Conservation (phyloP, 495 filamentous ascomycete genomes). For the Schizothecium vesticola region DNA sequence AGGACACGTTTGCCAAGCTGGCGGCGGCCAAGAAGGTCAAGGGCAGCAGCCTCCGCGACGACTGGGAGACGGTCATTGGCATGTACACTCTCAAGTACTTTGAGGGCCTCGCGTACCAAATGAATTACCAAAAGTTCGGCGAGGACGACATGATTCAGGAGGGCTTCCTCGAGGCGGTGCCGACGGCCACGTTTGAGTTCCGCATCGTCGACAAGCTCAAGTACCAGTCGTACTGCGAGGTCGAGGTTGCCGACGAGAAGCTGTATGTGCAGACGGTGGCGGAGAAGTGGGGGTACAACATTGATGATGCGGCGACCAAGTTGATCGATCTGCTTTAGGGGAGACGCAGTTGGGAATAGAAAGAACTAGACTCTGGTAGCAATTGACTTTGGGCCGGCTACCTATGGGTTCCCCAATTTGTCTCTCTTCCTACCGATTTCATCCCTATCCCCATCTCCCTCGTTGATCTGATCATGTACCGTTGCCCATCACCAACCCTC, state of each 20-base stretch:
- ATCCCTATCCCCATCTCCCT: background rate
- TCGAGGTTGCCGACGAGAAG: slow-evolving; percentile 37
- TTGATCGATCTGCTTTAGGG: slow-evolving; percentile 25
- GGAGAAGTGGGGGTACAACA: slow-evolving; percentile 21
- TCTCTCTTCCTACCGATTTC: background rate
- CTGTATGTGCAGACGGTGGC: slow-evolving; percentile 35
- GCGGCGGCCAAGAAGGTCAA: slow-evolving; percentile 19
- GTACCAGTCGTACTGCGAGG: slow-evolving; percentile 37
- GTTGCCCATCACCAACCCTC: background rate
- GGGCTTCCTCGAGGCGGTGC: slow-evolving; percentile 40
- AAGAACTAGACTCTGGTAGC: background rate
- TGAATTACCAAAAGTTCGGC: slow-evolving; percentile 39
- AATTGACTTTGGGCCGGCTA: background rate
- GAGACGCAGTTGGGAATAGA: background rate
- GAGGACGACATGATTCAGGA: slow-evolving; percentile 45
- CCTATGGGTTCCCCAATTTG: background rate
- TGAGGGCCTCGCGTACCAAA: slow-evolving; percentile 33
- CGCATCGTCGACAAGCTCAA: slow-evolving; percentile 44
- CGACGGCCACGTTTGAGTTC: slow-evolving; percentile 35
- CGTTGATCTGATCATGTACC: background rate
- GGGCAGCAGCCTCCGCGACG: slow-evolving; percentile 26
- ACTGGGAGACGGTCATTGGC: slow-evolving; percentile 41
- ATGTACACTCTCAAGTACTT: slow-evolving; percentile 35
- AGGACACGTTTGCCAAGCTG: slow-evolving; percentile 45
- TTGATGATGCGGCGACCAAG: slow-evolving; percentile 19